Evolutionary conservation across 768 basidiomycete species (phyloP).

Genomic region (Amyloporia xantha): DNA sequence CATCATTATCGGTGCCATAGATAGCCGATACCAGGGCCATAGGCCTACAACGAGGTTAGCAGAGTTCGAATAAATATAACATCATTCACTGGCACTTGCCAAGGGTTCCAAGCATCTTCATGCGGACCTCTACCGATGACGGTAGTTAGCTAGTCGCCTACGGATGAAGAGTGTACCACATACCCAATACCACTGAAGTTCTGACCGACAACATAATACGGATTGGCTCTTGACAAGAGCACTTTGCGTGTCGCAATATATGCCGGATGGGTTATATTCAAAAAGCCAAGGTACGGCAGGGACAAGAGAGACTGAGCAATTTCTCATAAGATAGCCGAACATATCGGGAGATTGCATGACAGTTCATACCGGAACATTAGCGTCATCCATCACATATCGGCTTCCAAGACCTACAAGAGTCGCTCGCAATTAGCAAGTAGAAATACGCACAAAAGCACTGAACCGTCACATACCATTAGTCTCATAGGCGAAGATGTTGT

Average conservation of each 20-base stretch:
- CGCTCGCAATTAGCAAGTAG: too few species aligned
- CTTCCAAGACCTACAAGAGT: slow-evolving; percentile 69
- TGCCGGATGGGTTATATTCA: slow-evolving; percentile 48
- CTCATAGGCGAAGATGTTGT: slow-evolving; percentile 72
- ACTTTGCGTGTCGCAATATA: slow-evolving; percentile 61
- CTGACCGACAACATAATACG: slow-evolving; percentile 60
- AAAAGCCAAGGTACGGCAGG: slow-evolving; percentile 73
- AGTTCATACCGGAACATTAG: slow-evolving; percentile 67
- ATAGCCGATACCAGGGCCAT: slow-evolving; percentile 76
- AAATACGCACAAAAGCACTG: too few species aligned
- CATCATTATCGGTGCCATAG: slow-evolving; percentile 67
- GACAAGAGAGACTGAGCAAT: slow-evolving; percentile 64
- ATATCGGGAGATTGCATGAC: too few species aligned
- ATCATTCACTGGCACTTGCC: slow-evolving; percentile 29
- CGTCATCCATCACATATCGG: slow-evolving; percentile 78
- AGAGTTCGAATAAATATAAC: not conserved
- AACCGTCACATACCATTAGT: slow-evolving; percentile 61
- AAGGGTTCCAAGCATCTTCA: slow-evolving; percentile 65
- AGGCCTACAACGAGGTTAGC: slow-evolving; percentile 39
- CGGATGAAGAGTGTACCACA: slow-evolving; percentile 15
- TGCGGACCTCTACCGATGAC: slow-evolving; percentile 55
- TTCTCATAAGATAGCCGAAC: too few species aligned
- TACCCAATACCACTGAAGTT: slow-evolving; percentile 67
- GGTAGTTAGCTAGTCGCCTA: not conserved
- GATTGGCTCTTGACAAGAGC: slow-evolving; percentile 57